Percentiles rank a stretch among this genome's conserved stretches.
Evolutionary conservation across 345 rosid species (phyloP).

Genomic region (Lagerstroemia speciosa): DNA sequence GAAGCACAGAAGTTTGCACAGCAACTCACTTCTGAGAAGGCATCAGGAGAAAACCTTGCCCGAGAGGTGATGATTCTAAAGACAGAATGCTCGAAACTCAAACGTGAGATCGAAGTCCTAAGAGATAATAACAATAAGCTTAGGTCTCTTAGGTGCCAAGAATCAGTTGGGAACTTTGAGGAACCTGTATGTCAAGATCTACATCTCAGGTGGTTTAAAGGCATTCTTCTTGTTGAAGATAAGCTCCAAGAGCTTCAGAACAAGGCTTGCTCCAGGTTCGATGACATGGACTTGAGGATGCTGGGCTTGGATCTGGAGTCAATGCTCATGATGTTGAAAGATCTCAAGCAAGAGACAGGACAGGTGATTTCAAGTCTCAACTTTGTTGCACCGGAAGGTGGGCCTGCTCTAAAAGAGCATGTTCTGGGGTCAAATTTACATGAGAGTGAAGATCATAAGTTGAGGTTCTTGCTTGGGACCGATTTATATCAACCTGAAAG

Average conservation of each 20-base stretch:
- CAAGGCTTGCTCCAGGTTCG: conserved; percentile 51
- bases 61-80: conserved; percentile 70
- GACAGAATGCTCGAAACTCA: conserved; percentile 71
- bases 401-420: conserved; percentile 15
- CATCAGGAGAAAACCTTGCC: conserved; percentile 65
- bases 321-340: conserved; percentile 46
- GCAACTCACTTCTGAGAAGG: conserved; percentile 68
- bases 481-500: conserved; percentile 75
- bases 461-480: conserved; percentile 41
- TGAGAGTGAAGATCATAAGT: conserved; percentile 34
- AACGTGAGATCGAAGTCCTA: conserved; percentile 51
- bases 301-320: conserved; percentile 58
- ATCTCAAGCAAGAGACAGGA: conserved; percentile 64
- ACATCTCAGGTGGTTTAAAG: conserved; percentile 53
- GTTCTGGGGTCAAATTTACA: conserved; percentile 28
- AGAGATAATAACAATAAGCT: conserved; percentile 24
- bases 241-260: conserved; percentile 62
- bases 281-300: conserved; percentile 54
- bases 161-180: conserved; percentile 27
- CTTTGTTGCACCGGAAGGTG: conserved; percentile 32
- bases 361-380: conserved; percentile 29
- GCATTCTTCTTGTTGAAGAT: conserved; percentile 59
- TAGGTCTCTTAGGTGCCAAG: conserved; percentile 22
- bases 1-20: conserved; percentile 59
- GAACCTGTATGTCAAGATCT: conserved; percentile 34